Base-by-base conservation (phyloP, 177 flowering plant genomes). In the Vitis hybrid region DNA sequence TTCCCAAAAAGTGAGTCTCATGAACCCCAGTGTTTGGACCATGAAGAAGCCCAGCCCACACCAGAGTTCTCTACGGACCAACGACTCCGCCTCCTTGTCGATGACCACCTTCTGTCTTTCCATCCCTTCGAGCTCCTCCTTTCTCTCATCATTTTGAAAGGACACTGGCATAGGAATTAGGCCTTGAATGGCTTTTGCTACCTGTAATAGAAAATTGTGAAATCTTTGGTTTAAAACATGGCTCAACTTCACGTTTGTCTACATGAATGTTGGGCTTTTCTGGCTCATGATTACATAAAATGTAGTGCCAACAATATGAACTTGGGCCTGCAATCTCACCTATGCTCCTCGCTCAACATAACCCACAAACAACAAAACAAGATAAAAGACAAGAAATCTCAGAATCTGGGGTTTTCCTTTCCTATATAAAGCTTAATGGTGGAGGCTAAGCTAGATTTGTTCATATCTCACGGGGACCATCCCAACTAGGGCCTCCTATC, bases 1-100 rank as follows among this genome's bases (percentile, higher is more conserved):
- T 56, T 90, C 94, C 94, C 94, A 90, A 66, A 90, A 90, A 0
- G 94, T 90, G 10, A 90, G 86, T 81, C 94, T 84, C 90, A 90
- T 83, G 80, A 87, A 85, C 23, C 73, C 92, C 1, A 82, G 83
- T 2, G 94, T 90, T 70, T 88, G 94, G 18, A 74, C 79, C 8
- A 84, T 75, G 19, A 90, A 62, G 70, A 52, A 84, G 10, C 80
- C 91, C 4, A 90, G 81, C 3, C 94, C 94, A 45, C 77, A 30
- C 88, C 88, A 83, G 5, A 88, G 83, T 60, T 90, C 94, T 4
- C 85, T 73, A 0, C 80, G 78, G 2, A 85, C 94, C 34, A 78
- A 21, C 12, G 65, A 19, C 17, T 77, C 81, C 1, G 92, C 94
- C 64, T 73, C 75, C 26, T 13, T 32, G 79, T 90, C 89, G 13